Conservation (phyloP, 371 early-diverging fungal species). For the Entomophthora muscae region DNA sequence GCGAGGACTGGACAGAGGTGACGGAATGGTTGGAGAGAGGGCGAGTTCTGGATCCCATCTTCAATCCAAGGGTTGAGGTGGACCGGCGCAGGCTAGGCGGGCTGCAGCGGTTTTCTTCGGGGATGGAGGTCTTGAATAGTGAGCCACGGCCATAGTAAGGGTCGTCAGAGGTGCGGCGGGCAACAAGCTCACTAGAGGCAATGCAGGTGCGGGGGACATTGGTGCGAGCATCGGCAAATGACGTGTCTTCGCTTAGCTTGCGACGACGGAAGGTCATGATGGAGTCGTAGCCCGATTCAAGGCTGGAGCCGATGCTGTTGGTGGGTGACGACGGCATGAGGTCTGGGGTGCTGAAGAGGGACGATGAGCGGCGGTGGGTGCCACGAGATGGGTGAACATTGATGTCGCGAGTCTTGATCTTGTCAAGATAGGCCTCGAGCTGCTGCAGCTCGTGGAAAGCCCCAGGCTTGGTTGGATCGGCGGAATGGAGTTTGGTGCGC, state of each 20-base stretch:
- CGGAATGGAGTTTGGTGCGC: background rate
- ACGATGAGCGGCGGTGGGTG: background rate
- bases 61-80: background rate
- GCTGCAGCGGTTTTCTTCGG: background rate
- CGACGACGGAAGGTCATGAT: background rate
- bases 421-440: background rate
- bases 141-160: background rate
- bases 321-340: background rate
- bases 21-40: background rate
- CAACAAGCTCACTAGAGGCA: background rate
- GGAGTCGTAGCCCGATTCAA: slow-evolving; percentile 2
- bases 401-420: background rate
- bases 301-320: background rate
- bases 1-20: background rate
- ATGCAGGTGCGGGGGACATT: background rate
- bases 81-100: background rate
- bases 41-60: background rate
- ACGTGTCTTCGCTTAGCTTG: background rate
- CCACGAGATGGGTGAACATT: background rate
- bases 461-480: background rate
- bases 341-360: slow-evolving; percentile 2
- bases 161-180: background rate
- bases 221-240: background rate
- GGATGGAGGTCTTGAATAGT: background rate
- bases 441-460: slow-evolving; percentile 1